Base-by-base conservation (phyloP, 306 rosid species). In the Fagus crenata region DNA sequence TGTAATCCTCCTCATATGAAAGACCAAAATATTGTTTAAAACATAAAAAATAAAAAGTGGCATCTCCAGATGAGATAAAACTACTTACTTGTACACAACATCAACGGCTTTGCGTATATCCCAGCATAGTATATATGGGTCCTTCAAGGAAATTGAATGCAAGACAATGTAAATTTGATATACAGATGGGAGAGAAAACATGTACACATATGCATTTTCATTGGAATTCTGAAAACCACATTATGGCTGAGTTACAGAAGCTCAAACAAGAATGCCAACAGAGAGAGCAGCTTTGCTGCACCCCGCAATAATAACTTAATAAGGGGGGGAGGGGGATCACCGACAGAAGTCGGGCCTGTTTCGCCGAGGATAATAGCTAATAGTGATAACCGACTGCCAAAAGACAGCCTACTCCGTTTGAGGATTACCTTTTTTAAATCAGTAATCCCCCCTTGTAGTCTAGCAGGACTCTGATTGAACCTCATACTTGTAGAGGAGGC, bases 121-220 rank as follows among this genome's bases (percentile, higher is more conserved):
- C 99, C 97, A 95, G 89, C 99, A 92, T 63, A 95, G 83, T 83
- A 95, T 89, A 59, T 92, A 92, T n/a, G 97, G 97, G 79, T 95
- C 99, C 99, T 95, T 74, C 87, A 85, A 77, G 81, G 39, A 85
- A 81, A 72, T 77, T 63, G 39, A n/a, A n/a, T n/a, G n/a, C n/a
- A n/a, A n/a, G n/a, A n/a, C n/a, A 79, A 78, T 36, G 64, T 49
- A 49, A 58, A 69, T 72, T 53, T 18, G n/a, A n/a, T 37, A 69
- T 53, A 76, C 12, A 80, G 59, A 9, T 43, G n/a, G 58, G 36
- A 61, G 17, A 15, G 70, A 76, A 73, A 78, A 18, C 54, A 70
- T 42, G 53, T 42, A 28, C 32, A 73, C 39, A 73, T 51, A 39
- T n/a, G n/a, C n/a, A n/a, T n/a, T n/a, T n/a, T n/a, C n/a, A n/a